A percentile compares a stretch with the other conserved stretches of the same genome.
Conservation (phyloP, 306 rosid species). For the Castanea crenata region DNA sequence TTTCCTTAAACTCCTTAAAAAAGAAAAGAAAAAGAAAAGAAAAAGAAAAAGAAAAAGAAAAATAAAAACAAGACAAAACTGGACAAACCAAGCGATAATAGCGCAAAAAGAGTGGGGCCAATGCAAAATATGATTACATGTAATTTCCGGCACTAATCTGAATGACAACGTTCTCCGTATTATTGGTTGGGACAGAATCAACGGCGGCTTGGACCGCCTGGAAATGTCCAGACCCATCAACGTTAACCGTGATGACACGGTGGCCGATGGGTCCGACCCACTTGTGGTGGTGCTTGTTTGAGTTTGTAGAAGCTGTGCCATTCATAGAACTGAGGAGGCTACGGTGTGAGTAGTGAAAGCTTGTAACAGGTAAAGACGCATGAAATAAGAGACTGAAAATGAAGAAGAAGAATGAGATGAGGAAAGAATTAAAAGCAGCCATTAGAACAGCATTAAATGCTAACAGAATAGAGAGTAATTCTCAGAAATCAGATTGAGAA, state of each 20-base stretch:
- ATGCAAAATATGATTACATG: constrained; percentile 35
- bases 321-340: not conserved
- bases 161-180: constrained; percentile 53
- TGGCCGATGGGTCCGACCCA: constrained; percentile 72
- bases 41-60: too few relatives aligned
- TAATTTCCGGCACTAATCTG: constrained; percentile 71
- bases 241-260: constrained; percentile 55
- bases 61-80: too few relatives aligned
- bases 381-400: constrained; percentile 21
- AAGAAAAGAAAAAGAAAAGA: too few relatives aligned
- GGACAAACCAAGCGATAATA: too few relatives aligned
- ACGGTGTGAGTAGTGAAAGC: not conserved
- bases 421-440: constrained; percentile 20
- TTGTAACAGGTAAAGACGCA: constrained; percentile 14
- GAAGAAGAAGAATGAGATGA: not conserved
- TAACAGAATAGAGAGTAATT: not conserved
- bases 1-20: too few relatives aligned
- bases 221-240: constrained; percentile 58
- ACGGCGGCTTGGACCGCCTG: constrained; percentile 76
- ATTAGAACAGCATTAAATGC: constrained; percentile 28
- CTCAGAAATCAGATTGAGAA: too few relatives aligned
- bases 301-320: constrained; percentile 9
- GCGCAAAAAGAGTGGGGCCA: too few relatives aligned
- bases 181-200: constrained; percentile 57
- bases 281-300: constrained; percentile 23